Base-by-base conservation (phyloP, 2,329 filamentous ascomycete genomes). In the Graphiopsis chlorocephala region DNA sequence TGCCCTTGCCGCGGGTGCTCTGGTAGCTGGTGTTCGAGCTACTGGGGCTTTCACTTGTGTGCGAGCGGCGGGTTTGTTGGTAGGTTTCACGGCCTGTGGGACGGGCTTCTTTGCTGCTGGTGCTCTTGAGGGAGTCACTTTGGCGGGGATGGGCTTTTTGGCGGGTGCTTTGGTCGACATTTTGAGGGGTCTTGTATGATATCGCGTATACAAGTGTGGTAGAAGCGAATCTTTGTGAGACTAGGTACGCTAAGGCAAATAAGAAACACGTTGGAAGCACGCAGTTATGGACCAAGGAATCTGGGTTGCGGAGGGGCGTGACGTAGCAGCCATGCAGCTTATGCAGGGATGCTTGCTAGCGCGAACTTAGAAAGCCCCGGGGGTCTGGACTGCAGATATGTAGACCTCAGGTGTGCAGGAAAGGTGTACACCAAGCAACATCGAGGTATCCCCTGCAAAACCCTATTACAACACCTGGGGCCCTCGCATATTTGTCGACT, bases 1-100 rank as follows among this genome's bases (percentile, higher is more conserved):
- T 29, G 66, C 65, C 52, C 65, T 68, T 10, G 64, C 58, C 31
- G 65, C 48, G 4, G 69, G 65, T 4, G 66, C 50, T 48, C 53
- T 65, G 23, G 65, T 47, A 28, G 57, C 56, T 61, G 61, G 33
- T 2, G 63, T 58, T 12, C 29, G 17, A 7, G 52, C 52, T 28
- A n/a, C 28, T n/a, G 57, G 29, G 15, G 65, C 59, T 26, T 61
- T 69, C 17, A 48, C 29, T 26, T 26, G 31, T 26, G 48, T 11
- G 66, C 58, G 50, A 28, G 50, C 29, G 28, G 28, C 28, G 52
- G 29, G 17, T 52, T 60, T 25, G 62, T 35, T n/a, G 64, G 63
- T 23, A 63, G 42, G 31, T 65, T 65, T 60, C 38, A 57, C 42
- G 4, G 61, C n/a, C 11, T 60, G 31, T 52, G 64, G 63, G 28